Evolutionary conservation across 306 rosid species (phyloP).

Genomic region (Styphnolobium japonicum): DNA sequence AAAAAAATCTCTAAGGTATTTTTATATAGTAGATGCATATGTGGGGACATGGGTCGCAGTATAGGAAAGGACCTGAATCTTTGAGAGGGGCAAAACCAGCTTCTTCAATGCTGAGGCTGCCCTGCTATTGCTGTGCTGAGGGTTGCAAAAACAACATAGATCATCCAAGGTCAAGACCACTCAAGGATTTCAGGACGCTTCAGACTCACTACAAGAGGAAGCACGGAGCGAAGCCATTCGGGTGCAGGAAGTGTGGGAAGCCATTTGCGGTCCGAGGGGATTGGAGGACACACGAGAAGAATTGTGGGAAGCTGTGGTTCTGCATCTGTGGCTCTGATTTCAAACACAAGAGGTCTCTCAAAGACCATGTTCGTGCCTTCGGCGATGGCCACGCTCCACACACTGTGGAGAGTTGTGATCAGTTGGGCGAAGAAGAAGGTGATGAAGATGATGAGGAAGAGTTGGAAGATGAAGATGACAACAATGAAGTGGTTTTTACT

Average conservation of each 20-base stretch:
- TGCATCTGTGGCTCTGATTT: conserved; percentile 95
- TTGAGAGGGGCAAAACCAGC: conserved; percentile 75
- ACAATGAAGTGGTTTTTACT: conserved; percentile 20
- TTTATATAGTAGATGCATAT: conserved; percentile 72
- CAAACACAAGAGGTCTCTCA: conserved; percentile 89
- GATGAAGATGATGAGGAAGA: conserved; percentile 41
- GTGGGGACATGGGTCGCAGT: conserved; percentile 99
- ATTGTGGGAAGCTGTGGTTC: conserved; percentile 94
- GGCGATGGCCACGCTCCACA: conserved; percentile 83
- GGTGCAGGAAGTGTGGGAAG: conserved; percentile 81
- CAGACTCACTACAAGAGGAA: conserved; percentile 94
- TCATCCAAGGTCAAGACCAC: conserved; percentile 81
- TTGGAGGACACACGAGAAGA: conserved; percentile 97
- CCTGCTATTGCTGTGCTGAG: conserved; percentile 93
- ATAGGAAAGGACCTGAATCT: conserved; percentile 89
- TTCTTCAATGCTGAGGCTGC: conserved; percentile 73
- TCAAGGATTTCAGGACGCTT: conserved; percentile 86
- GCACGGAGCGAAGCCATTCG: conserved; percentile 89
- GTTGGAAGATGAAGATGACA: not conserved
- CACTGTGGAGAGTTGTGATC: conserved; percentile 49
- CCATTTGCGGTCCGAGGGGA: conserved; percentile 87
- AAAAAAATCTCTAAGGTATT: not conserved
- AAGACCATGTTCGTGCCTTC: conserved; percentile 84
- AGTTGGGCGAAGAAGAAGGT: conserved; percentile 34
- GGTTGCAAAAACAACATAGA: conserved; percentile 86